Base-by-base conservation (phyloP, 129 eudicot genomes). In the Helichrysum umbraculigerum region DNA sequence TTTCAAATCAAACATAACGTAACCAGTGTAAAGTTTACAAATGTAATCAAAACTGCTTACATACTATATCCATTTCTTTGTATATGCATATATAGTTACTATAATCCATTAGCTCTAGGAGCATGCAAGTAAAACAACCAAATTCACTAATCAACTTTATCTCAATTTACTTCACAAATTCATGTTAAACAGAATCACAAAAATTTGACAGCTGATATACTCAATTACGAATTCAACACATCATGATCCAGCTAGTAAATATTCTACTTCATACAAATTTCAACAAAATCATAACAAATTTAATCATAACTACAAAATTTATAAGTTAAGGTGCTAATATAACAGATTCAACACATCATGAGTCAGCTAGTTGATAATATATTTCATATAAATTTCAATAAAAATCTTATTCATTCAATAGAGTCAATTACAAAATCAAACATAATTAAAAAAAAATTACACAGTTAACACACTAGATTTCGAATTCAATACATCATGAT, bases 81-180 rank as follows among this genome's bases (percentile, higher is more conserved):
- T 33, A 61, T 62, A 44, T 50, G 32, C 7, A 75, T 63, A 29
- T 47, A 28, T 32, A 21, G 21, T 74, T 32, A 16, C 64, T 12
- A 7, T 39, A 57, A 57, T 57, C 34, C 35, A 10, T 19, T 59
- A 30, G 61, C 39, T 70, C 60, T 15, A 70, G 15, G 25, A 28
- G 47, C 54, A 50, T 70, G 60, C 74, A 70, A 70, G 61, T 14
- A 6, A 72, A 52, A 54, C 66, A 17, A 74, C 62, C 78, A 63
- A 25, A 39, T 25, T 34, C 77, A 73, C n/a, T 5, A 22, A 19
- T 37, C 66, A 35, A 19, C 34, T 15, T 59, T 73, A 12, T 58
- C 34, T 54, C 39, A 59, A 21, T 1, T 4, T 34, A 22, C 32
- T 73, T 3, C 68, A 35, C 47, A 2, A 32, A 17, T 63, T 32